Base-by-base conservation (phyloP, 176 grass and related monocot genomes). In the Eleusine indica region DNA sequence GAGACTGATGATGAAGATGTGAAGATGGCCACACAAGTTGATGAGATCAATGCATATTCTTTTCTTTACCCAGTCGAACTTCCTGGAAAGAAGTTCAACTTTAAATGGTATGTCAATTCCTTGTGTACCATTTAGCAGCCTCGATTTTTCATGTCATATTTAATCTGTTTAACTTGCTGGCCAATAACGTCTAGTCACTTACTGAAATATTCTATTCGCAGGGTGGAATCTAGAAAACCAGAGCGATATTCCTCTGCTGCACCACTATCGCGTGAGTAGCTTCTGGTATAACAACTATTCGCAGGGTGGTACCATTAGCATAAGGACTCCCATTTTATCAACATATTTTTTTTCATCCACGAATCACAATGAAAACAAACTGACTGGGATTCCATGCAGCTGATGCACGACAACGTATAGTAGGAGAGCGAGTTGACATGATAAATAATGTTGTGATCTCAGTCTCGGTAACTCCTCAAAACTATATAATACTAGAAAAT, bases 381-480 rank as follows among this genome's bases (percentile, higher is more conserved):
- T 89, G 53, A 88, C 73, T 85, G 25, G 66, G 46, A 61, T 83
- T 63, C 73, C 84, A 71, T 89, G 85, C 84, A 98, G 96, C 96
- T 90, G 91, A 98, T 95, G 96, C 96, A 60, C 83, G 96, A 40
- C 96, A 95, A 76, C 91, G 96, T 53, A 98, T 98, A 82, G 96
- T 98, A 28, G 93, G 93, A 49, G 93, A 98, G 87, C 91, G 91
- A 64, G 87, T 95, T 68, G 96, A 98, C 83, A 95, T 98, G 89
- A 92, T 93, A 73, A 66, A 98, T 48, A 98, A 98, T 69, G 78
- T 91, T 37, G 93, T 98, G 74, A 95, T 98, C 80, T 93, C 96
- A 9, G 96, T 95, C 41, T 98, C 91, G 91, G 96, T 98, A 98
- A 87, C 21, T 80, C 40, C 75, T 86, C 43, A 83, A 77, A 82